A percentile compares a stretch with the other conserved stretches of the same genome.
Evolutionary conservation across 805 yeast species (phyloP).

Genomic region (Candida verbasci): DNA sequence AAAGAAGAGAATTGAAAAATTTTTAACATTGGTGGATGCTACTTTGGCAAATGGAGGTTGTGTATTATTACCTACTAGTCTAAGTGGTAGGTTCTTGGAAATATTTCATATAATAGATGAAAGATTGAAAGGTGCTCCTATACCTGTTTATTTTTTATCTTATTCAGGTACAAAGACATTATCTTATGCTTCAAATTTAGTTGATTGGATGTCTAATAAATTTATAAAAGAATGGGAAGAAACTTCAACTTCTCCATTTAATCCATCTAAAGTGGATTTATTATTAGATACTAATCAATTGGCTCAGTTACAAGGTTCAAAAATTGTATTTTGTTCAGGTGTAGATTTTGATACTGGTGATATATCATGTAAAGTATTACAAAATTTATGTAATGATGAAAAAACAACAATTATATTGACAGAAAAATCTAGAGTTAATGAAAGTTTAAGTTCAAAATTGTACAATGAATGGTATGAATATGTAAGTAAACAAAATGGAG

Average conservation of each 20-base stretch:
- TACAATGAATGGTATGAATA: constrained; percentile 50
- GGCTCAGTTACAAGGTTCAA: constrained; percentile 56
- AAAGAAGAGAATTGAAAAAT: constrained; percentile 57
- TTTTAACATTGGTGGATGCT: constrained; percentile 58
- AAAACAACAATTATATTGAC: constrained; percentile 72
- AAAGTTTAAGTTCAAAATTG: constrained; percentile 46
- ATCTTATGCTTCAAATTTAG: constrained; percentile 79
- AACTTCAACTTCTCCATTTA: constrained; percentile 55
- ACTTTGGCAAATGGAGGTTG: constrained; percentile 74
- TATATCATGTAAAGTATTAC: constrained; percentile 48
- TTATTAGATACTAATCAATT: constrained; percentile 56
- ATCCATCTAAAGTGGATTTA: constrained; percentile 55
- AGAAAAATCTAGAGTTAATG: constrained; percentile 48
- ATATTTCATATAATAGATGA: constrained; percentile 69
- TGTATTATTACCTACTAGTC: constrained; percentile 75
- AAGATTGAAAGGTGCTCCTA: constrained; percentile 51
- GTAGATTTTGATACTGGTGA: constrained; percentile 62
- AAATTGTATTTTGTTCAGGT: constrained; percentile 76
- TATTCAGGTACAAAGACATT: constrained; percentile 75
- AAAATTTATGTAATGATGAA: constrained; percentile 56
- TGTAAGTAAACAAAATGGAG: constrained; percentile 26
- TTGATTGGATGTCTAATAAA: constrained; percentile 94
- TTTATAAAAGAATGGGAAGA: constrained; percentile 81
- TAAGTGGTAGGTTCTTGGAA: constrained; percentile 80
- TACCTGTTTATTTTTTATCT: constrained; percentile 74